Evolutionary conservation across 2,329 filamentous ascomycete genomes (phyloP).

Genomic region (Atkinsonella texensis): DNA sequence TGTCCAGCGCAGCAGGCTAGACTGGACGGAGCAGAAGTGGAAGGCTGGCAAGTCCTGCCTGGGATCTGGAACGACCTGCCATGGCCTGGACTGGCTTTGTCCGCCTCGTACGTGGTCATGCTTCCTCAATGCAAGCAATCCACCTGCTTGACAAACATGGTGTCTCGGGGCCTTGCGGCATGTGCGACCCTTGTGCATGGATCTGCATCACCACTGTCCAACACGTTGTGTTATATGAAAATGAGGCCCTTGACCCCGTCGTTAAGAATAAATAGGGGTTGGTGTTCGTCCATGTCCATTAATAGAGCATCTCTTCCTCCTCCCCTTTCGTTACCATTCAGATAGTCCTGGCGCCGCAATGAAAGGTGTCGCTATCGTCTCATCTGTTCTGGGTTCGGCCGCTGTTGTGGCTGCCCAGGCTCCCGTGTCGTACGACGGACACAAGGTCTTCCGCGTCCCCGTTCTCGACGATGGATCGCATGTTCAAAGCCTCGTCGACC

Average conservation of each 20-base stretch:
- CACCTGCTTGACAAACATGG: neutral
- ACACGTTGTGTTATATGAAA: neutral
- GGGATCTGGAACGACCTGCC: neutral
- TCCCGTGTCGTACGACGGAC: constrained; percentile 28
- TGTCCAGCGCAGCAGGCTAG: too few species aligned
- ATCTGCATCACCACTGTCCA: neutral
- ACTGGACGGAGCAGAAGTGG: too few species aligned
- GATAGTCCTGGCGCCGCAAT: constrained; percentile 3
- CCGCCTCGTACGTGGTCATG: neutral
- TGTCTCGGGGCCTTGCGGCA: neutral
- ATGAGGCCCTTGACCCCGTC: neutral
- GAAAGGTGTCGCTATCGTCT: constrained; percentile 9
- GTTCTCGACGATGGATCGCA: constrained; percentile 20
- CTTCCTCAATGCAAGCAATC: neutral
- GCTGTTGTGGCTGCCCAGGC: constrained; percentile 8
- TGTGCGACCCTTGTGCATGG: neutral
- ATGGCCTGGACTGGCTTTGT: neutral
- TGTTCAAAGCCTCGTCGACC: constrained; percentile 21
- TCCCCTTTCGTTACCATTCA: neutral
- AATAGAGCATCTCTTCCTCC: neutral
- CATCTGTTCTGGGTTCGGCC: constrained; percentile 9
- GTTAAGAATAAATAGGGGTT: neutral
- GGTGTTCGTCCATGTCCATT: neutral
- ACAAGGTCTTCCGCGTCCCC: constrained; percentile 32
- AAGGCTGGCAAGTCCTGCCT: neutral